Conservation (phyloP, 352 stramenopile species). For the Globisporangium lucens region DNA sequence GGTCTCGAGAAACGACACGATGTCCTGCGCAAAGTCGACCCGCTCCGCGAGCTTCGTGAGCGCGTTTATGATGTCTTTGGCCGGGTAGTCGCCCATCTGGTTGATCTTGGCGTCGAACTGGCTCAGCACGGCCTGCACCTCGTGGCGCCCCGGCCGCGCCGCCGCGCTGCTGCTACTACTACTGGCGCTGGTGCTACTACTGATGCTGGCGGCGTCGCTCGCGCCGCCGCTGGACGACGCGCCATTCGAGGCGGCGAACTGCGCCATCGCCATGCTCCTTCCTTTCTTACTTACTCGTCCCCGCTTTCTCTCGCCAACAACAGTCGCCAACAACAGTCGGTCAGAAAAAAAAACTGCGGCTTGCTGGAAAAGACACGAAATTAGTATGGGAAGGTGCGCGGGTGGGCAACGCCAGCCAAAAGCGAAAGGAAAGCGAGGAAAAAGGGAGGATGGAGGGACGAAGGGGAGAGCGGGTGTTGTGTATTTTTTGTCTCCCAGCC, state of each 20-base stretch:
- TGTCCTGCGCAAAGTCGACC: constrained; percentile 67
- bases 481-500: neutral
- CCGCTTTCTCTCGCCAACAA: neutral
- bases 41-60: constrained; percentile 85
- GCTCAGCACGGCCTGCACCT: constrained; percentile 57
- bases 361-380: neutral
- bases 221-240: constrained; percentile 7
- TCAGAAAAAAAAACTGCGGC: neutral
- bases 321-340: neutral
- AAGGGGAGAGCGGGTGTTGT: neutral
- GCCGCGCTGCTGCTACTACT: neutral
- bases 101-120: constrained; percentile 87
- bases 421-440: neutral
- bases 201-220: neutral
- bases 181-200: neutral
- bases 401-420: neutral
- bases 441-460: neutral
- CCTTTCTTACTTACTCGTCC: neutral
- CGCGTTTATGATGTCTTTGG: constrained; percentile 88
- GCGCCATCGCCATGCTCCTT: constrained; percentile 44
- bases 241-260: constrained; percentile 27
- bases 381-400: neutral
- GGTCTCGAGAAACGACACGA: constrained; percentile 87
- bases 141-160: constrained; percentile 14
- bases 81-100: constrained; percentile 82